Conservation (phyloP, 169 alveolate species). For the Besnoitia besnoiti region DNA sequence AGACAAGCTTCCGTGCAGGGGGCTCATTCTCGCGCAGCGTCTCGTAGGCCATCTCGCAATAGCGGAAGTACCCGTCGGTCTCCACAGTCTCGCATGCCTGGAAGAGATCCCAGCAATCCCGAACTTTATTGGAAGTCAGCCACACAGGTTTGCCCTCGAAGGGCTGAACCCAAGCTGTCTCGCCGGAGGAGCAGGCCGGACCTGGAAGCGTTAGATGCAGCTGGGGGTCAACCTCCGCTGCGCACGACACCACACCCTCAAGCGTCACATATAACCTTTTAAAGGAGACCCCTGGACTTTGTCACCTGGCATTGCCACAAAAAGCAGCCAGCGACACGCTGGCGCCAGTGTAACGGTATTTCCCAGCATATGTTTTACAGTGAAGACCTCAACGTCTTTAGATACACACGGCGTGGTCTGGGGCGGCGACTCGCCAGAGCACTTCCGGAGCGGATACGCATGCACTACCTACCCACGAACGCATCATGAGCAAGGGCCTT, state of each 20-base stretch:
- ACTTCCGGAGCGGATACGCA: too few species aligned
- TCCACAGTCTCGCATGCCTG: constrained; percentile 36
- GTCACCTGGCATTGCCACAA: too few species aligned
- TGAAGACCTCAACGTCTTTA: too few species aligned
- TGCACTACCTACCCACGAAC: too few species aligned
- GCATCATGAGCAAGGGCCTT: too few species aligned
- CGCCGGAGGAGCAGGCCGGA: constrained; percentile 27
- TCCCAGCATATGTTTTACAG: too few species aligned
- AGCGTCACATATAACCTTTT: too few species aligned
- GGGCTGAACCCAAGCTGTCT: constrained; percentile 27
- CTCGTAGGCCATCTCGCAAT: constrained; percentile 40
- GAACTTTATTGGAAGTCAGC: background rate
- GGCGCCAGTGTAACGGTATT: too few species aligned
- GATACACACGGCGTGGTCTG: too few species aligned
- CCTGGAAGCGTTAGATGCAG: constrained; percentile 31
- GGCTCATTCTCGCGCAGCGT: background rate
- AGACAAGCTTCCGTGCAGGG: constrained; percentile 13
- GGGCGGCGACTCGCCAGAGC: too few species aligned
- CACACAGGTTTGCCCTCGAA: constrained; percentile 8
- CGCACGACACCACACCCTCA: background rate
- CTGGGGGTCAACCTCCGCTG: constrained; percentile 32
- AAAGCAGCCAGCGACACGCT: too few species aligned
- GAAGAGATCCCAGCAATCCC: constrained; percentile 44
- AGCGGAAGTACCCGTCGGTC: constrained; percentile 1
- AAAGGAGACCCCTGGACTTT: too few species aligned